These are phyloP conservation scores for Metschnikowia gruessii DNA, from an alignment of 805 yeast genomes.

Conservation along the genomic window DNA sequence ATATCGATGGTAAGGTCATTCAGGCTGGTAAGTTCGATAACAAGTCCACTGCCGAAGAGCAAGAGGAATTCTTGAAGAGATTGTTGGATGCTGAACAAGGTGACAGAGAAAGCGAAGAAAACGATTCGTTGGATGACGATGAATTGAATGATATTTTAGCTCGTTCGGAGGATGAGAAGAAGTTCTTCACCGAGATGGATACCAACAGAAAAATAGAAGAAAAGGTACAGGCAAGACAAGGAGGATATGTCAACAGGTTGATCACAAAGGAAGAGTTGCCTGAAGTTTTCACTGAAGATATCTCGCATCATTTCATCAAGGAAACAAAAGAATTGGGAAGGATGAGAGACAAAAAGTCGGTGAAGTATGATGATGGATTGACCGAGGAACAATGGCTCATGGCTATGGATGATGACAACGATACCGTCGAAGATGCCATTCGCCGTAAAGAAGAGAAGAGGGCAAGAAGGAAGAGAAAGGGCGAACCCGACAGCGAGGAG, in stretches of 20 bases:
- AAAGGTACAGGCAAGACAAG: constrained; percentile 23
- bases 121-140: constrained; percentile 56
- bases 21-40: constrained; percentile 91
- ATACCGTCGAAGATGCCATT: constrained; percentile 58
- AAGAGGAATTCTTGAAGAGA: constrained; percentile 72
- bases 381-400: constrained; percentile 45
- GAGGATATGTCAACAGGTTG: constrained; percentile 22
- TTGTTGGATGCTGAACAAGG: constrained; percentile 67
- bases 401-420: constrained; percentile 60
- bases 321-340: constrained; percentile 25
- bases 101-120: constrained; percentile 55
- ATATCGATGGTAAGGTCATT: constrained; percentile 85
- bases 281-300: constrained; percentile 26
- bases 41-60: constrained; percentile 83
- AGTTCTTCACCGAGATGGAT: constrained; percentile 57
- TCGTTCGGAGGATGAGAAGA: constrained; percentile 60
- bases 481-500: constrained; percentile 15
- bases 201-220: constrained; percentile 44
- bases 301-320: constrained; percentile 27
- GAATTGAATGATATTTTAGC: constrained; percentile 73
- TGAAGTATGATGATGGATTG: constrained; percentile 38
- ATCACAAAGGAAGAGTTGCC: constrained; percentile 28
- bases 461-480: constrained; percentile 38
- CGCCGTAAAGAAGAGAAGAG: constrained; percentile 46
- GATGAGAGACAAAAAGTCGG: constrained; percentile 29